Base-by-base conservation (phyloP, 345 rosid species). In the Gossypium raimondii region DNA sequence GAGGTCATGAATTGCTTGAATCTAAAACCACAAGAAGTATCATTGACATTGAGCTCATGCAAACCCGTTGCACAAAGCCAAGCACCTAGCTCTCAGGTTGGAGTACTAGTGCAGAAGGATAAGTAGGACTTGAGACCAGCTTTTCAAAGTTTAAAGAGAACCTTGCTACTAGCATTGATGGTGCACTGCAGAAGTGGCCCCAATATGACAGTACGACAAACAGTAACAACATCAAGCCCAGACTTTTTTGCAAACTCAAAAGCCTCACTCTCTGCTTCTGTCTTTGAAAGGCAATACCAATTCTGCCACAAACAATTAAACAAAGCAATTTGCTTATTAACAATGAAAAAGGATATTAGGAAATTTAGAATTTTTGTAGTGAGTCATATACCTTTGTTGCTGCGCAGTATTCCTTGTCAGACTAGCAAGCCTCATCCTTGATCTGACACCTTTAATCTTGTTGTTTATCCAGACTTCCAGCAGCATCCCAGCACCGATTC, bases 181-280 rank as follows among this genome's bases (percentile, higher is more conserved):
- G 78, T 56, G 25, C 85, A 24, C 76, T 84, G 92, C 73, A 85
- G 74, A 80, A 84, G 51, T 16, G 90, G 90, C 38, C 89, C 92
- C 0, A 75, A 48, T 52, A 83, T 61, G 17, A 84, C 24, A 66
- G 84, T 57, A 27, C 90, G 90, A 48, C 88, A 87, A 29, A 89
- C 61, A 0, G 86, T 77, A 11, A 91, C 86, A 1, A 91, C 75
- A 77, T 89, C 80, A 47, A 93, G 87, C 38, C 90, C 90, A 16
- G 43, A 79, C 70, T 14, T 82, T 67, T 82, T 87, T 9, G 86
- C 91, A 63, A 76, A 93, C 41, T 86, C 90, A 20, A 87, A 72
- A 76, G 95, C 97, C 82, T 86, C 85, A 62, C 78, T 84, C 73
- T 93, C 98, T 16, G 97, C 97, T 83, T 75, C 81, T 62, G 94